Evolutionary conservation across 306 rosid species (phyloP), one percentile per base, ranked within the genome.

Genomic region (Astragalus glycyphyllos): DNA sequence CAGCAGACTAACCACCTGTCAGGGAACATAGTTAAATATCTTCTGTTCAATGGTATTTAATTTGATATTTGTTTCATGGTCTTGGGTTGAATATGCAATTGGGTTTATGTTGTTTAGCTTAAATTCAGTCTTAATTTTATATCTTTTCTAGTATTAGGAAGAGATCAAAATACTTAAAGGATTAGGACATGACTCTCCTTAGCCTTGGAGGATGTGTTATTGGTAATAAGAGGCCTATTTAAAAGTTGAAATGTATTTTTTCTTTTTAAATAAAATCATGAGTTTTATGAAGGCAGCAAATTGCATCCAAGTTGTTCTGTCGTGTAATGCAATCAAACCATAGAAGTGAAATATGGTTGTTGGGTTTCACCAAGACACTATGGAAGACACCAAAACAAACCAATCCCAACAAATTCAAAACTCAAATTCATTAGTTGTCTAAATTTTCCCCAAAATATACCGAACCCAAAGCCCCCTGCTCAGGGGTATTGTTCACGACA

Each of bases 281-380:
- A 65, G 65, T 55, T 32, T 55, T 26, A 55, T 35, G 51, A 75
- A 75, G 73, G 50, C 55, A 65, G 56, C 6, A 31, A 64, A 74
- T 15, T 54, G 65, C 6, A 7, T 57, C 53, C 60, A 66, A 48
- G 55, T 10, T 50, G 32, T 23, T 68, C 14, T 51, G 17, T 44
- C 29, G 8, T 64, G 65, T 44, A 35, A 23, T 37, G 37, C 34
- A 51, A 74, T 65, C 11, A 32, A 65, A 65, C 41, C 38, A 17
- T 64, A 55, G 31, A 55, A 4, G 65, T 55, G 41, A 54, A 64
- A 16, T n/a, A 34, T 65, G 67, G 46, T 75, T 50, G 68, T 11
- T 32, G 45, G 59, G 46, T 46, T 65, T 34, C 13, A 41, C 66
- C 40, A 32, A 13, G 16, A 45, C 16, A 73, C 11, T 32, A 56